These are phyloP conservation scores for Lenwebbia sp. DNA, from an alignment of 345 rosid genomes.

Conservation along the genomic window DNA sequence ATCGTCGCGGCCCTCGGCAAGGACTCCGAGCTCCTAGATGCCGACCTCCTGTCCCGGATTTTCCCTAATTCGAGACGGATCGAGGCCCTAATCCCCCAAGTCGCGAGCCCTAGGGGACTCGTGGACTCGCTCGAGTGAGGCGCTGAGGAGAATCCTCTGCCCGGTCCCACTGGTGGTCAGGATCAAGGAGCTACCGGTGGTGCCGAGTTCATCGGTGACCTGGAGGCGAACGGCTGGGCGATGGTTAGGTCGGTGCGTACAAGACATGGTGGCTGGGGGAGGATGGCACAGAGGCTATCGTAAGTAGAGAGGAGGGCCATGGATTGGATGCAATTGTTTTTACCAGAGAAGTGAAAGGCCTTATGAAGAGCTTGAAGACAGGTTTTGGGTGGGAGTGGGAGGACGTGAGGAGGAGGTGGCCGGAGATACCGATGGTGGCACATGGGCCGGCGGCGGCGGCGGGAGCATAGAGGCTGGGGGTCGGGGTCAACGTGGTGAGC, in stretches of 20 bases:
- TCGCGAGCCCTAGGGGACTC: constrained; percentile 29
- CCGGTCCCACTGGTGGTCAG: constrained; percentile 41
- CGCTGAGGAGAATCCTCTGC: constrained; percentile 28
- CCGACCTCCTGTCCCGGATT: constrained; percentile 13
- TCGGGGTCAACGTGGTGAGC: constrained; percentile 32
- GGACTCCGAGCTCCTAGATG: constrained; percentile 32
- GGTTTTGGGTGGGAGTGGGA: constrained; percentile 38
- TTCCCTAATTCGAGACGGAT: constrained; percentile 7
- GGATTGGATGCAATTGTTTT: constrained; percentile 31
- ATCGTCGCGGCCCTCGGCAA: constrained; percentile 43
- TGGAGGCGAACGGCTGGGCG: constrained; percentile 31
- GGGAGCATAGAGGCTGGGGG: constrained; percentile 41
- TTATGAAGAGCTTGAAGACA: constrained; percentile 31
- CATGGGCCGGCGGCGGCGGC: constrained; percentile 51
- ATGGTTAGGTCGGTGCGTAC: constrained; percentile 35
- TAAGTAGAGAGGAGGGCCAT: constrained; percentile 3
- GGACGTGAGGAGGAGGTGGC: constrained; percentile 31
- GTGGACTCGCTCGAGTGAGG: constrained; percentile 30
- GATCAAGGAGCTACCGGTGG: constrained; percentile 40
- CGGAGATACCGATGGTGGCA: constrained; percentile 31
- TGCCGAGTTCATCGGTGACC: constrained; percentile 32
- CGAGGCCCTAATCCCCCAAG: constrained; percentile 20
- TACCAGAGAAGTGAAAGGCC: constrained; percentile 46
- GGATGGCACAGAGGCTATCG: constrained; percentile 20
- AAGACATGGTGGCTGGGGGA: constrained; percentile 54